phyloP scores from a whole-genome alignment of 495 filamentous ascomycete genomes.

The Cryomyces minteri region DNA sequence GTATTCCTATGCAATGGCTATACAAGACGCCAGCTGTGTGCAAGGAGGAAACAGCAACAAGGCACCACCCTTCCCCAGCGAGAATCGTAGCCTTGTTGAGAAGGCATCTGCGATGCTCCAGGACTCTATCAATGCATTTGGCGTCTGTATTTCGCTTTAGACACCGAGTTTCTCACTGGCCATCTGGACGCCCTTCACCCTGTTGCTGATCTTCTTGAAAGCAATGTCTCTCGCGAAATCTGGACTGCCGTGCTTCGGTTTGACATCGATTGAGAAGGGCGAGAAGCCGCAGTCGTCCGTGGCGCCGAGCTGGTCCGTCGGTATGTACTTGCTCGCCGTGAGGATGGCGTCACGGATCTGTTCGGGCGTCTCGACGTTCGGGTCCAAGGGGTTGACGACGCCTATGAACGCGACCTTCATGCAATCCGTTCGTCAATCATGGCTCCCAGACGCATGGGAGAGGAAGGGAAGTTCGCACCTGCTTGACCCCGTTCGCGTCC shows the following conservation, averaged over 20 bases:
- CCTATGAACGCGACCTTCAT: conserved; percentile 23
- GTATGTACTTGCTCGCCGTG: conserved; percentile 21
- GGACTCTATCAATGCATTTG: too few species aligned
- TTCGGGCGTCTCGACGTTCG: conserved; percentile 21
- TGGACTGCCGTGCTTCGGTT: conserved; percentile 22
- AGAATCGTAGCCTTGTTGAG: too few species aligned
- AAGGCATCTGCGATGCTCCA: too few species aligned
- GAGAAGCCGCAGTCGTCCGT: conserved; percentile 24
- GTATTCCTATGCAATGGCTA: too few species aligned
- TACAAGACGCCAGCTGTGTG: too few species aligned
- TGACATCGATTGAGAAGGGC: conserved; percentile 1
- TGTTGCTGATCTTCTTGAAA: conserved; percentile 22
- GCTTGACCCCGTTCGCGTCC: conserved; percentile 22
- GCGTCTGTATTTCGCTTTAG: too few species aligned
- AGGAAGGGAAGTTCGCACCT: not conserved
- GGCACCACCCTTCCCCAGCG: too few species aligned
- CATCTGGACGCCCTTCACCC: conserved; percentile 20
- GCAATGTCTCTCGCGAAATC: conserved; percentile 24
- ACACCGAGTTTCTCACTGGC: conserved; percentile 14
- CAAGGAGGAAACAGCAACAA: too few species aligned
- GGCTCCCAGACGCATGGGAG: not conserved
- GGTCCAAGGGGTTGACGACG: conserved; percentile 20
- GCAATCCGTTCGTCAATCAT: not conserved
- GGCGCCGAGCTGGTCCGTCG: conserved; percentile 21
- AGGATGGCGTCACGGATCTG: conserved; percentile 19